Evolutionary conservation across 495 filamentous ascomycete species (phyloP), one percentile per base, ranked within the genome.

Genomic region (Penicillium antarcticum): DNA sequence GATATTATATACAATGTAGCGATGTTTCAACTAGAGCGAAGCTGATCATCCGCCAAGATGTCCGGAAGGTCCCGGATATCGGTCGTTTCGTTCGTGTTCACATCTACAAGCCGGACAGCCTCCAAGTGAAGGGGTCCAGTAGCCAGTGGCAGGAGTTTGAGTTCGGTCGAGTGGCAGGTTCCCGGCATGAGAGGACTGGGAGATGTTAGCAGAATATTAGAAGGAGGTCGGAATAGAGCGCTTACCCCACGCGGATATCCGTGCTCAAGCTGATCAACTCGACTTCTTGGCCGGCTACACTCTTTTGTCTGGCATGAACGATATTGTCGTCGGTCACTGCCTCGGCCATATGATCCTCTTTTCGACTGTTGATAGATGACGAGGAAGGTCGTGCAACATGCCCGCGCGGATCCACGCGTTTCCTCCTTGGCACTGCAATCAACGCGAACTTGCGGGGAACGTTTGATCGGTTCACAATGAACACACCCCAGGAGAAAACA

Each of bases 301-400:
- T 86, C 57, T 83, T 84, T 63, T 95, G 92, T 76, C 88, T 86
- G 17, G 88, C 86, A 68, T 92, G 86, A 24, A 96, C 76, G 12
- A 91, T 80, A 50, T 85, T 89, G 54, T 95, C 90, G 52, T 97
- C 91, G 2, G 92, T 77, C 21, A 96, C 83, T 13, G 90, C 87
- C 53, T 89, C 87, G 1, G 90, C 88, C 2, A 88, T 69, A 29
- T 74, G 68, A 36, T 78, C 73, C 14, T 79, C 72, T 21, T 69
- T 68, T 16, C 67, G 62, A 45, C 65, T 67, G 33, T 55, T 61
- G 40, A 61, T 58, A 11, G 79, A 82, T 5, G 77, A 74, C 17
- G 73, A 68, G 0, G 76, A 78, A 36, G 75, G 67, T 29, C 74
- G 73, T 8, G 75, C 61, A n/a, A 68, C 64, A 61, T 83, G 77